These are phyloP conservation scores for Eleusine indica DNA, from an alignment of 176 grass and related monocot species.

Conservation along the genomic window DNA sequence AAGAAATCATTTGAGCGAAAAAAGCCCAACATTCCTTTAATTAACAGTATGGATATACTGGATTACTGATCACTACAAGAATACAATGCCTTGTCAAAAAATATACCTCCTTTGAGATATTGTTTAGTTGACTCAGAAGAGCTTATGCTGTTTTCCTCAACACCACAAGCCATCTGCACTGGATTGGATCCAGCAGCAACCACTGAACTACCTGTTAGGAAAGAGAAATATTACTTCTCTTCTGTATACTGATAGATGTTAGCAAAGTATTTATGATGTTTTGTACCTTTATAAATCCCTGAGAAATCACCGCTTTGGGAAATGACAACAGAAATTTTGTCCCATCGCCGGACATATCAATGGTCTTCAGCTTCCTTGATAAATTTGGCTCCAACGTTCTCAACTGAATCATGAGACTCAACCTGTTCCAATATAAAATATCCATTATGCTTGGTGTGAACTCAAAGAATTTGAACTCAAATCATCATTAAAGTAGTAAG, in stretches of 20 bases:
- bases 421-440: conserved; percentile 33
- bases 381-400: conserved; percentile 48
- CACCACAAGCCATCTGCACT: conserved; percentile 51
- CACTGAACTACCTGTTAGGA: conserved; percentile 31
- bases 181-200: conserved; percentile 51
- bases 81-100: neutral
- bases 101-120: conserved; percentile 54
- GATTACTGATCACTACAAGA: neutral
- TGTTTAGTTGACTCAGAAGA: conserved; percentile 34
- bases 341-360: conserved; percentile 49
- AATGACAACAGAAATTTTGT: conserved; percentile 56
- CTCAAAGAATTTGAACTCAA: neutral
- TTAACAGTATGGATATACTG: neutral
- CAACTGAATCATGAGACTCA: conserved; percentile 46
- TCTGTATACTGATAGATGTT: neutral
- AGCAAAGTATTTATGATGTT: neutral
- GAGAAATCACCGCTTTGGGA: conserved; percentile 46
- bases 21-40: neutral
- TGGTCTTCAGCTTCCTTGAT: conserved; percentile 53
- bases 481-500: neutral
- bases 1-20: neutral
- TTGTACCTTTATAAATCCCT: conserved; percentile 45
- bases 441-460: neutral
- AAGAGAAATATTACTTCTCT: neutral
- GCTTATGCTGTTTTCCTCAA: conserved; percentile 41